Evolutionary conservation across 129 eudicot genomes (phyloP), one percentile per base, ranked within the genome.

Genomic region (Mikania micrantha): DNA sequence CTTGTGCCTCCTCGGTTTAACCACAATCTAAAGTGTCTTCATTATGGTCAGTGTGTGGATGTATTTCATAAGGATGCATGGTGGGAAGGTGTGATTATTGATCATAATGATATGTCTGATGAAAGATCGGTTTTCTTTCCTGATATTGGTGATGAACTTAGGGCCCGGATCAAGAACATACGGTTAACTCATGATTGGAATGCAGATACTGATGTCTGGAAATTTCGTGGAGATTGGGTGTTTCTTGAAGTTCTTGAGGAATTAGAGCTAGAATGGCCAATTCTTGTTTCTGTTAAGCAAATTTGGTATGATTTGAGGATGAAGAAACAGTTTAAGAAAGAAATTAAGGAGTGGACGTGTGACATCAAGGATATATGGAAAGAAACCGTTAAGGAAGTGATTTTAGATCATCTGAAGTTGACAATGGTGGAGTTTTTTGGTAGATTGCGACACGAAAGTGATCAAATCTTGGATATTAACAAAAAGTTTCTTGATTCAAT

Each of bases 41-140:
- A 64, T 42, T 90, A 87, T 81, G 95, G 97, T 57, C 85, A 78
- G 28, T 88, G 96, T 74, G 96, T 91, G 35, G 98, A 91, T 78
- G 79, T 80, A 52, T 81, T 79, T 67, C 74, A 79, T 22, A 38
- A 71, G 11, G 95, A 84, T 67, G 98, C 98, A 1, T 91, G 98
- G 98, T 91, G 98, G 98, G 98, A 91, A 82, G 98, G 98, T 70
- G 95, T 91, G 42, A 42, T 91, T 45, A 75, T 88, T 56, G 96
- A 86, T 79, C 73, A 76, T 64, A 77, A 84, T 54, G 88, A 85
- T 61, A 62, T 82, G 38, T 80, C 61, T 9, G 68, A 25, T 10
- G 64, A 74, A 25, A 71, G 96, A 34, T 67, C 40, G 17, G 69
- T 91, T 47, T 88, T 91, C 80, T 91, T 91, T 78, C 98, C 98